Base-by-base conservation (phyloP, 2,329 filamentous ascomycete species). In the Trichothecium roseum region DNA sequence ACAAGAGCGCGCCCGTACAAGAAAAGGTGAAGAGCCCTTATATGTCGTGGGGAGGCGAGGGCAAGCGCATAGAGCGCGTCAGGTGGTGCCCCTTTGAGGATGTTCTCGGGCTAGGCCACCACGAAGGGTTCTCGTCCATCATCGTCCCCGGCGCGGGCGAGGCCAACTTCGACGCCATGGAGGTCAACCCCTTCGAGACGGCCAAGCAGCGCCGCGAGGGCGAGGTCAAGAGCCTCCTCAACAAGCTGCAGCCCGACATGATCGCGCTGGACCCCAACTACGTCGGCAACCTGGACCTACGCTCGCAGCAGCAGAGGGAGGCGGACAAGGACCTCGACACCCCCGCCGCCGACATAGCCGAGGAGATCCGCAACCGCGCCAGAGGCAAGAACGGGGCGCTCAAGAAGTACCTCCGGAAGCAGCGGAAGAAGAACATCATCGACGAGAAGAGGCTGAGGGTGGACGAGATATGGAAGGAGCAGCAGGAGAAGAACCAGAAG, bases 181-280 rank as follows among this genome's bases (percentile, higher is more conserved):
- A 98, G 59, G 70, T 80, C 48, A 98, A 98, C 66, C 91, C 91
- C 24, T 96, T 89, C 71, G 91, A 96, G 63, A 94, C 82, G 36
- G 72, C 69, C 51, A 93, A 91, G 63, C 88, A 96, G 63, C 77
- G 91, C 50, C 88, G 93, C 59, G 91, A 98, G 60, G 72, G 74
- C 34, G 91, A 98, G 60, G 87, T 98, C 56, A 86, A 84, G 65
- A 69, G 74, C 10, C 69, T 98, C 44, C 75, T 98, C 48, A 94
- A 93, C 69, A 98, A 98, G 66, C 69, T 98, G 32, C 78, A 88
- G 51, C 89, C 91, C 4, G 89, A 94, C 53, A 98, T 96, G 86
- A 98, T 98, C 43, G 84, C 86, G 2, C 68, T 98, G 16, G 81
- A 98, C 54, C 89, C 91, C 46, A 83, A 91, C 58, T 93, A 87